These are phyloP conservation scores for Aureobasidium sp. DNA, from an alignment of 2,329 filamentous ascomycete species.

Conservation along the genomic window DNA sequence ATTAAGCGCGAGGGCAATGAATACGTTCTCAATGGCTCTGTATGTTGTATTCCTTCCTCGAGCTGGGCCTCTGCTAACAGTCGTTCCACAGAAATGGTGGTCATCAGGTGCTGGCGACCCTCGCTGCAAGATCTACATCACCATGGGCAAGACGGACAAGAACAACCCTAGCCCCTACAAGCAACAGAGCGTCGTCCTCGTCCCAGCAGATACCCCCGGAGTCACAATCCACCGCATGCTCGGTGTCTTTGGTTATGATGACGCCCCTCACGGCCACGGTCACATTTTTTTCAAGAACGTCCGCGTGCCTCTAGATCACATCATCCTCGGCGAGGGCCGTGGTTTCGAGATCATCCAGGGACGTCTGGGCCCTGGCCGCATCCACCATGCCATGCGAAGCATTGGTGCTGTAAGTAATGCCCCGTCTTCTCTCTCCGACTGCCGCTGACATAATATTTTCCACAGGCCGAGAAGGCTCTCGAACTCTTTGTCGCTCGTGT, in stretches of 20 bases:
- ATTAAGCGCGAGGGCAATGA: conserved; percentile 78
- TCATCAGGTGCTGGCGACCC: conserved; percentile 90
- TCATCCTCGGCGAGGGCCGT: conserved; percentile 85
- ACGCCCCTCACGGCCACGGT: conserved; percentile 95
- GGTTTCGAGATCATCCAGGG: conserved; percentile 99
- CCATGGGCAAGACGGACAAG: conserved; percentile 88
- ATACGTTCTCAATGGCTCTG: conserved; percentile 82
- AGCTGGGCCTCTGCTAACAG: neutral
- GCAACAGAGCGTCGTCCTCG: conserved; percentile 89
- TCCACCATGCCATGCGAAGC: conserved; percentile 94
- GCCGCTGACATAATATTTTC: neutral
- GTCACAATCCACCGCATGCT: conserved; percentile 94
- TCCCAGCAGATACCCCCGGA: conserved; percentile 71
- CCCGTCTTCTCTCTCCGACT: no score
- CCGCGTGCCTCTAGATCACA: conserved; percentile 71
- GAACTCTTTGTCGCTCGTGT: conserved; percentile 93
- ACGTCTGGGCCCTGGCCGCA: conserved; percentile 86
- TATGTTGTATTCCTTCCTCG: conserved; percentile 32
- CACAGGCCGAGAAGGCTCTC: conserved; percentile 73
- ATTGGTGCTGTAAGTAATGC: conserved; percentile 62
- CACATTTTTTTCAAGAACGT: conserved; percentile 87
- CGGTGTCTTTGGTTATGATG: conserved; percentile 89
- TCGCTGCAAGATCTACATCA: conserved; percentile 85
- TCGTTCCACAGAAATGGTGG: conserved; percentile 80
- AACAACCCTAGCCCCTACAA: conserved; percentile 68